These are phyloP conservation scores for Dryadomyces sulphureus DNA, from an alignment of 2,329 filamentous ascomycete species.

Conservation along the genomic window DNA sequence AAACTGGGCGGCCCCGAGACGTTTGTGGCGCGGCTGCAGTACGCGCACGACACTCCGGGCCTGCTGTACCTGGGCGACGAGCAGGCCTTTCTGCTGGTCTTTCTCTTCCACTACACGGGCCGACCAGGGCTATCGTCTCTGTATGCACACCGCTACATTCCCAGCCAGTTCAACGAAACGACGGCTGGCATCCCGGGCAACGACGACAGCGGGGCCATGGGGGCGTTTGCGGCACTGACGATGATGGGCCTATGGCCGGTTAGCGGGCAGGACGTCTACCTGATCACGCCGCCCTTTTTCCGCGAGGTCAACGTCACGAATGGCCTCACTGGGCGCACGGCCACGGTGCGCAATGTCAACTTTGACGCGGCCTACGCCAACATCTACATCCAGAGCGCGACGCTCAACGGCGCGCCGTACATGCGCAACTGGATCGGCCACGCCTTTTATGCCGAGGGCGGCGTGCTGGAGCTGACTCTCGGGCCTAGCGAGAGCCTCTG, in stretches of 20 bases:
- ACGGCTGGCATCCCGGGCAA: conserved; percentile 45
- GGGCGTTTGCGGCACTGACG: conserved; percentile 33
- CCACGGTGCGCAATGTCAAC: conserved; percentile 36
- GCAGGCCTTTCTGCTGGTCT: conserved; percentile 38
- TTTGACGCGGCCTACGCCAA: conserved; percentile 30
- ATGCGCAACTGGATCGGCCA: conserved; percentile 46
- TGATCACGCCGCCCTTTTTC: conserved; percentile 44
- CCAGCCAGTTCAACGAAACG: conserved; percentile 42
- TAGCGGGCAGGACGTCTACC: conserved; percentile 40
- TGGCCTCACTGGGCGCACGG: conserved; percentile 32
- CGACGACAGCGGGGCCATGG: conserved; percentile 45
- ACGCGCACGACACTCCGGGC: conserved; percentile 14
- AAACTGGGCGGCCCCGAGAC: conserved; percentile 15
- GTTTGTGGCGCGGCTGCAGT: conserved; percentile 12
- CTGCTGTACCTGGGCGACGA: conserved; percentile 19
- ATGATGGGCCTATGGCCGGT: conserved; percentile 45
- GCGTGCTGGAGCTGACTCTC: conserved; percentile 37
- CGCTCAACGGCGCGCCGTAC: conserved; percentile 37
- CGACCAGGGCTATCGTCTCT: conserved; percentile 33
- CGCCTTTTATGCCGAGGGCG: conserved; percentile 41
- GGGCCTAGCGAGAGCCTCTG: conserved; percentile 35
- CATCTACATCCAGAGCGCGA: conserved; percentile 20
- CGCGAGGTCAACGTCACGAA: conserved; percentile 30
- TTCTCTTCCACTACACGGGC: conserved; percentile 45
- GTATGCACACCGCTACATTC: conserved; percentile 45